phyloP scores from a whole-genome alignment of 345 rosid genomes.

The Melaleuca quinquenervia region DNA sequence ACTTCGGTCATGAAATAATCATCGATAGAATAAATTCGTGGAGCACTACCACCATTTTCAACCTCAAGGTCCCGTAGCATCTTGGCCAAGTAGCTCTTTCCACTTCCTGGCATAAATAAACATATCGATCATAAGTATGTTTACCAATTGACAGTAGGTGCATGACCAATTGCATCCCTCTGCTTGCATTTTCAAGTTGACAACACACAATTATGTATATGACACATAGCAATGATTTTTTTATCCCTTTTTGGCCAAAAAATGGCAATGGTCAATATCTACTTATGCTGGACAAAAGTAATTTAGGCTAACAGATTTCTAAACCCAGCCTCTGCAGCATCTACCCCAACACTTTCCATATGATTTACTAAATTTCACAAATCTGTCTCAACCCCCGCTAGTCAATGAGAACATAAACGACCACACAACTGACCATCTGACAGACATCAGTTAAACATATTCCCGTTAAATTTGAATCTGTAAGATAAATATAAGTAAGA shows the following conservation, averaged over 20 bases:
- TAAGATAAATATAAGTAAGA: background rate
- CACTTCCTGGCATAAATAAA: conserved; percentile 48
- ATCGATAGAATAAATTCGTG: conserved; percentile 96
- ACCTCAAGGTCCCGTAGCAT: conserved; percentile 83
- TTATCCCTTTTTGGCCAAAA: background rate
- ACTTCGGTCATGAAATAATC: conserved; percentile 98
- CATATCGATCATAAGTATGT: background rate
- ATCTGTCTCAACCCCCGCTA: background rate
- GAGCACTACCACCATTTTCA: conserved; percentile 77
- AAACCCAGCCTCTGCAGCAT: background rate
- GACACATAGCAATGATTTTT: background rate
- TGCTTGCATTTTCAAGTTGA: background rate
- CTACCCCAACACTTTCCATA: background rate
- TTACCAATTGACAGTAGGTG: background rate
- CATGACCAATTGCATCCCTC: background rate
- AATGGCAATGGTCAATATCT: background rate
- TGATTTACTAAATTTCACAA: background rate
- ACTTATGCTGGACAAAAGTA: background rate
- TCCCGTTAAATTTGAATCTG: background rate
- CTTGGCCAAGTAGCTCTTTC: conserved; percentile 93
- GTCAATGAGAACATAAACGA: background rate
- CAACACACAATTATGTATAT: background rate
- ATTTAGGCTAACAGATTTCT: background rate
- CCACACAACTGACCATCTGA: background rate
- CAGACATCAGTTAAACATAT: background rate